These are phyloP conservation scores for Limnomonas spitsbergensis DNA, from an alignment of 139 green algal species.

Conservation along the genomic window DNA sequence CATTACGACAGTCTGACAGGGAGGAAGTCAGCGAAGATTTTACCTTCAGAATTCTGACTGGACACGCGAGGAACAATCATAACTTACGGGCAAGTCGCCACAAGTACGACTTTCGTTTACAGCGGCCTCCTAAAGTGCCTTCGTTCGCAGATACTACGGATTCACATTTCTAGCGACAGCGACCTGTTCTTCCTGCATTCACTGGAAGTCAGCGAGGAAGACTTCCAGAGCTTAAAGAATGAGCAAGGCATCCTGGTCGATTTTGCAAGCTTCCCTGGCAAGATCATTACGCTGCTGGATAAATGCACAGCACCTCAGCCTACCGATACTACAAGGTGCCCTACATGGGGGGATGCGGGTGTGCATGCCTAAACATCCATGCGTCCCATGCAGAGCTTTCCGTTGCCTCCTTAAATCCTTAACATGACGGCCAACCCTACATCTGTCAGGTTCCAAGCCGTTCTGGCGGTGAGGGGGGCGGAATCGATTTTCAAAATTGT, in stretches of 20 bases:
- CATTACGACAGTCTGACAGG: conserved; percentile 51
- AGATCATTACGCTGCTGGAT: conserved; percentile 84
- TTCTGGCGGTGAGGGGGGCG: conserved; percentile 40
- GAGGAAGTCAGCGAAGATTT: conserved; percentile 62
- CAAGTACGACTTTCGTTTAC: background rate
- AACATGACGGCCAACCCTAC: background rate
- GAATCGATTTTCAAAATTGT: conserved; percentile 76
- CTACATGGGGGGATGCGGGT: too few relatives aligned
- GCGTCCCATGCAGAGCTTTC: background rate
- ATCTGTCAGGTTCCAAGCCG: conserved; percentile 56
- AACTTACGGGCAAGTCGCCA: conserved; percentile 52
- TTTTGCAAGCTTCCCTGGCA: conserved; percentile 79
- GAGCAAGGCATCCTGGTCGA: conserved; percentile 93
- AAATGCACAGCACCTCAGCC: conserved; percentile 59
- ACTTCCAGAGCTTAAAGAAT: conserved; percentile 78
- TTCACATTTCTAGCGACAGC: conserved; percentile 74
- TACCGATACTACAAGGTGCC: conserved; percentile 57
- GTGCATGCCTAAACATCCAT: background rate
- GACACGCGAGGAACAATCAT: conserved; percentile 55
- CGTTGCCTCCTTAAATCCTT: too few relatives aligned
- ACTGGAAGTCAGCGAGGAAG: conserved; percentile 86
- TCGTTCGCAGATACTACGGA: conserved; percentile 57
- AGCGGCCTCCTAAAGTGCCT: background rate
- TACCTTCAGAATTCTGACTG: conserved; percentile 68
- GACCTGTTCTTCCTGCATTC: conserved; percentile 78